Conservation (phyloP, 441 rosid species). For the Kokia cookei region DNA sequence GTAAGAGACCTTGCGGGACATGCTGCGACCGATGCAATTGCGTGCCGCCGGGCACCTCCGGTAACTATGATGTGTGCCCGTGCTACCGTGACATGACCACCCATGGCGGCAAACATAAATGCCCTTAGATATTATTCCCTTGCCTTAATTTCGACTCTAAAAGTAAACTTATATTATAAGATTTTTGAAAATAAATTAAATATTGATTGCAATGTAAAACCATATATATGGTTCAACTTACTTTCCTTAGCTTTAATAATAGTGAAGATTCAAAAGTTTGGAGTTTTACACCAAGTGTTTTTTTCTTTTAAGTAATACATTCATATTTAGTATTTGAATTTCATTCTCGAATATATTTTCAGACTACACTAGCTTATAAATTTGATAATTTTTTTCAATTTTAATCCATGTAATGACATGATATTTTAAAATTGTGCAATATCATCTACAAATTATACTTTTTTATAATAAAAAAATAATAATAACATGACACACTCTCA, state of each 20-base stretch:
- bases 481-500: too few relatives aligned
- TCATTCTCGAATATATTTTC: too few relatives aligned
- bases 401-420: too few relatives aligned
- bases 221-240: not conserved
- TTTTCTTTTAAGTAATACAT: not conserved
- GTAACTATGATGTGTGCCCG: slow-evolving; percentile 56
- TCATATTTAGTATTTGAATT: not conserved
- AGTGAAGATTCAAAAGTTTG: not conserved
- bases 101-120: slow-evolving; percentile 56
- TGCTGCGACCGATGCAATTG: slow-evolving; percentile 66
- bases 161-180: not conserved
- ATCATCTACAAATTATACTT: too few relatives aligned
- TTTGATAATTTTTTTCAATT: too few relatives aligned
- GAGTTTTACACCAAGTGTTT: too few relatives aligned
- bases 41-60: slow-evolving; percentile 69
- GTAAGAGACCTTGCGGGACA: slow-evolving; percentile 62
- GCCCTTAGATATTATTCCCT: slow-evolving; percentile 28
- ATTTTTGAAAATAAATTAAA: not conserved
- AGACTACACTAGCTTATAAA: too few relatives aligned
- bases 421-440: too few relatives aligned
- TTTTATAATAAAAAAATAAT: too few relatives aligned
- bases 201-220: not conserved
- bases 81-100: slow-evolving; percentile 72
- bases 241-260: not conserved
- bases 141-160: not conserved